Conservation (phyloP, 805 yeast species). For the Nakazawaea ernobii region DNA sequence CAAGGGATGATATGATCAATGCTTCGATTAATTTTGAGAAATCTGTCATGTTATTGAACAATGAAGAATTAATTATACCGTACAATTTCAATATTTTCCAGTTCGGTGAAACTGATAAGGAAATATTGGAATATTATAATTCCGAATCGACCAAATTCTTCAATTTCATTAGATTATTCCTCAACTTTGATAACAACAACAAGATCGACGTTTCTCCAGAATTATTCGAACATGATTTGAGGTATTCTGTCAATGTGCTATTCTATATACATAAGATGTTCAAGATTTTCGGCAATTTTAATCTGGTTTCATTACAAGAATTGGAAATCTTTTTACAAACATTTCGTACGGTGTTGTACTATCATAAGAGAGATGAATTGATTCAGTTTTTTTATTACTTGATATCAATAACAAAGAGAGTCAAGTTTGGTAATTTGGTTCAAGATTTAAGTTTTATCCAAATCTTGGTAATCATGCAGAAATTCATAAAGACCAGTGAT, state of each 20-base stretch:
- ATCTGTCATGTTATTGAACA: background rate
- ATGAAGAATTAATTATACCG: constrained; percentile 2
- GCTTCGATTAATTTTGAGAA: background rate
- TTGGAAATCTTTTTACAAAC: background rate
- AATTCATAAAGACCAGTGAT: constrained; percentile 2
- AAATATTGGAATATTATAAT: constrained; percentile 2
- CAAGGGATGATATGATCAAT: background rate
- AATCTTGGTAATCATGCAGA: constrained; percentile 1
- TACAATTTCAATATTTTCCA: constrained; percentile 4
- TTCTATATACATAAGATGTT: constrained; percentile 7
- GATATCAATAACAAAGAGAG: background rate
- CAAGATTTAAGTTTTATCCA: constrained; percentile 1
- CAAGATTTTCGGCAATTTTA: background rate
- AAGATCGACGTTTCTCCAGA: background rate
- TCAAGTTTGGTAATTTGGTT: background rate
- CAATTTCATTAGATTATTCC: background rate
- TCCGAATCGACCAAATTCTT: background rate
- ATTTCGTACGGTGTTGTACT: background rate
- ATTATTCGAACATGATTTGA: background rate
- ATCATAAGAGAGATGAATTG: background rate
- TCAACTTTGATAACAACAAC: background rate
- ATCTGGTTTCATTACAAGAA: background rate
- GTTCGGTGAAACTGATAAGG: background rate
- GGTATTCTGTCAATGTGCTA: background rate
- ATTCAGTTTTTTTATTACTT: background rate